Percentiles rank a stretch among this genome's conserved stretches.
Conservation (phyloP, 768 basidiomycete species). For the Trametes maxima region DNA sequence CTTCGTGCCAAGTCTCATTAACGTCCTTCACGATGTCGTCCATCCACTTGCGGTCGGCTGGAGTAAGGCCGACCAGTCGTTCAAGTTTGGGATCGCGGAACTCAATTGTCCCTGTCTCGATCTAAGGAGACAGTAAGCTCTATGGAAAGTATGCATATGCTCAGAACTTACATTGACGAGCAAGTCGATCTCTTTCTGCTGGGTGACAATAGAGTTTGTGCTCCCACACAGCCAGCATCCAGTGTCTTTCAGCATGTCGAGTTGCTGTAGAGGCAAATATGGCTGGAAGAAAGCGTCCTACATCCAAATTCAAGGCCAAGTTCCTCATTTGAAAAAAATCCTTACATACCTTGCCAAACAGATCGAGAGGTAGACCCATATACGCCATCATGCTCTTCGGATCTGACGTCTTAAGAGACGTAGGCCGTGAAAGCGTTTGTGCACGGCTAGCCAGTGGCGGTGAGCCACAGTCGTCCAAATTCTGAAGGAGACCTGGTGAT, state of each 20-base stretch:
- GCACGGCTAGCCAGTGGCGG: constrained; percentile 71
- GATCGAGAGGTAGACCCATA: constrained; percentile 88
- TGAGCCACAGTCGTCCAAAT: constrained; percentile 88
- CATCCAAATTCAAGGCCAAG: background rate
- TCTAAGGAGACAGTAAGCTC: constrained; percentile 46
- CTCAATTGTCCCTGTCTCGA: constrained; percentile 84
- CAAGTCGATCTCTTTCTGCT: constrained; percentile 89
- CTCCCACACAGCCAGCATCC: constrained; percentile 91
- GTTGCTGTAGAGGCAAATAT: constrained; percentile 92
- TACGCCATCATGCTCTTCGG: constrained; percentile 89
- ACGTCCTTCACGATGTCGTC: constrained; percentile 91
- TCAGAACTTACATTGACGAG: constrained; percentile 72
- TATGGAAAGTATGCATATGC: background rate
- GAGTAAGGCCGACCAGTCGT: constrained; percentile 74
- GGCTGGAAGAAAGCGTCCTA: constrained; percentile 97
- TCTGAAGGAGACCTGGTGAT: constrained; percentile 75
- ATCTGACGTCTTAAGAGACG: constrained; percentile 85
- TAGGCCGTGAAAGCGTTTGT: constrained; percentile 67
- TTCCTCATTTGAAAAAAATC: too few species aligned
- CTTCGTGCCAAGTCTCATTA: constrained; percentile 74
- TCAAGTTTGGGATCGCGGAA: constrained; percentile 85
- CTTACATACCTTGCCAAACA: constrained; percentile 79
- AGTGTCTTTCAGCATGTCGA: constrained; percentile 82
- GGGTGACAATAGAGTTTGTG: constrained; percentile 93
- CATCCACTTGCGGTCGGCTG: constrained; percentile 98